phyloP scores from a whole-genome alignment of 805 yeast genomes.

The Nematodospora valgi region DNA sequence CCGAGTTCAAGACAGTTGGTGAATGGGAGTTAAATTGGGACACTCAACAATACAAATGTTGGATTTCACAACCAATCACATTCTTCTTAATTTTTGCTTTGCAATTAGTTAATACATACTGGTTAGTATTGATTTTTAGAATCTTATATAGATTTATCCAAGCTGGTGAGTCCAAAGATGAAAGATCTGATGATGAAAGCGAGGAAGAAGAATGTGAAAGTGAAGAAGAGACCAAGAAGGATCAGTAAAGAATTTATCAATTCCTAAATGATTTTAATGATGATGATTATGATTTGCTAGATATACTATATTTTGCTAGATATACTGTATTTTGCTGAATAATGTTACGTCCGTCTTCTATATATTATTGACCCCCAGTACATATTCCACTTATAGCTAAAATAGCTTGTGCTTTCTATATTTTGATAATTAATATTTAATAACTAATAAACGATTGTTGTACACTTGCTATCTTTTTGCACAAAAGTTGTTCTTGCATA shows the following conservation, averaged over 20 bases:
- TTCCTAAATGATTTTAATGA: too few species aligned
- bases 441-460: too few species aligned
- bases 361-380: too few species aligned
- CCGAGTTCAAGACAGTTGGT: slow-evolving; percentile 86
- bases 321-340: too few species aligned
- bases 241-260: slow-evolving; percentile 9
- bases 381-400: too few species aligned
- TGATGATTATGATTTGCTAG: background rate
- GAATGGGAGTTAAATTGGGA: slow-evolving; percentile 76
- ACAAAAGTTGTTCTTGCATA: too few species aligned
- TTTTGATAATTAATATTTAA: too few species aligned
- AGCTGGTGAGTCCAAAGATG: slow-evolving; percentile 65
- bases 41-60: slow-evolving; percentile 93
- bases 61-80: slow-evolving; percentile 90
- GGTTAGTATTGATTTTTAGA: slow-evolving; percentile 81
- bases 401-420: too few species aligned
- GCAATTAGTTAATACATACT: slow-evolving; percentile 81
- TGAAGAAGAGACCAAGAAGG: slow-evolving; percentile 20
- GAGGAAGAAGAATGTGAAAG: slow-evolving; percentile 30
- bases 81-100: slow-evolving; percentile 73
- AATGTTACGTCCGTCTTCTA: too few species aligned
- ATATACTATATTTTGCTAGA: too few species aligned
- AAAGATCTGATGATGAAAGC: slow-evolving; percentile 82
- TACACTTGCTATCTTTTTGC: too few species aligned
- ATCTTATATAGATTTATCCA: slow-evolving; percentile 62